Percentiles rank a stretch among this genome's conserved stretches.
Evolutionary conservation across 495 filamentous ascomycete genomes (phyloP).

Genomic region (Aeminium ludgeri): DNA sequence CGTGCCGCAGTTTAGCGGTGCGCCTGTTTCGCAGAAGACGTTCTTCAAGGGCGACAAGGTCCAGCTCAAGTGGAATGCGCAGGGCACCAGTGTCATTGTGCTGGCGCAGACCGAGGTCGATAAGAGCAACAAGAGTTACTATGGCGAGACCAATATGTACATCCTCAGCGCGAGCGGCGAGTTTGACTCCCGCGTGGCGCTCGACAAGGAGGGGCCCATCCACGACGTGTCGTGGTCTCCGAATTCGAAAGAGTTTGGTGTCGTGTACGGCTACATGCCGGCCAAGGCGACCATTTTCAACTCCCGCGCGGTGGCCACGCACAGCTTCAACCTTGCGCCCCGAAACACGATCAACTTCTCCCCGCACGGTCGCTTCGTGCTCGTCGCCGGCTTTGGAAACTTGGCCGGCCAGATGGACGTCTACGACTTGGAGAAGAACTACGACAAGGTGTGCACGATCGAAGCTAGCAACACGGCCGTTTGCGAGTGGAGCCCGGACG

Average conservation of each 20-base stretch:
- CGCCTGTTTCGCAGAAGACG: constrained; percentile 81
- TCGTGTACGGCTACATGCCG: constrained; percentile 94
- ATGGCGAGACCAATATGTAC: constrained; percentile 95
- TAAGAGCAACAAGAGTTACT: constrained; percentile 95
- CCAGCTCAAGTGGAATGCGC: constrained; percentile 88
- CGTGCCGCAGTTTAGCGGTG: constrained; percentile 57
- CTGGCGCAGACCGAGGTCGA: constrained; percentile 97
- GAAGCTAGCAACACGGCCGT: constrained; percentile 90
- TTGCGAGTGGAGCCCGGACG: constrained; percentile 93
- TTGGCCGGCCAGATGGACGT: constrained; percentile 94
- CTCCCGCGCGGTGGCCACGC: constrained; percentile 56
- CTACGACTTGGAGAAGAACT: constrained; percentile 86
- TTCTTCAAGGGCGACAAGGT: constrained; percentile 99
- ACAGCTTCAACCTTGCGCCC: constrained; percentile 68
- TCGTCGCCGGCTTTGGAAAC: constrained; percentile 94
- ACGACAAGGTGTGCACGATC: constrained; percentile 77
- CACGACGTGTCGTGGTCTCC: constrained; percentile 98
- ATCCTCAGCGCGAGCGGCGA: constrained; percentile 79
- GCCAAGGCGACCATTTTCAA: constrained; percentile 97
- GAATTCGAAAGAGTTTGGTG: constrained; percentile 89
- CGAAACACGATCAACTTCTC: constrained; percentile 94
- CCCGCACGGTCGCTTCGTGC: constrained; percentile 76
- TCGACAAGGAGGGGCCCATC: constrained; percentile 94
- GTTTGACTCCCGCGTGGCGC: constrained; percentile 77
- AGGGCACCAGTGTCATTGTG: constrained; percentile 81